Evolutionary conservation across 257 asterid species (phyloP).

Genomic region (Solanum clarkiae): DNA sequence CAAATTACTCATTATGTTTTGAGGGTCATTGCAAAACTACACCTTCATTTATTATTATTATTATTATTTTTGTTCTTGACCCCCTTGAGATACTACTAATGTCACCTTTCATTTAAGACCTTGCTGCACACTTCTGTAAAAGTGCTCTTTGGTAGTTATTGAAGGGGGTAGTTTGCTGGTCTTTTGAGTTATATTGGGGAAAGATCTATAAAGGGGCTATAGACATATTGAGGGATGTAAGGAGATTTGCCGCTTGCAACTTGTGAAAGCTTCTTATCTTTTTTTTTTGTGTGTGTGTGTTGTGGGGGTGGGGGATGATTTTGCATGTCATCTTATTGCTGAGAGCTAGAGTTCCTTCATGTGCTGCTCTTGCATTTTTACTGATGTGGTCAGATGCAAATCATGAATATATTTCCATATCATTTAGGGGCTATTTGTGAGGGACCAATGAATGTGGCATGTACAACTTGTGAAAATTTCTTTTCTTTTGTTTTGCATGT

Average conservation of each 20-base stretch:
- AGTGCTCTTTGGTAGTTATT: neutral
- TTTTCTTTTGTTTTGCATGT: neutral
- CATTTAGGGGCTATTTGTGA: conserved; percentile 42
- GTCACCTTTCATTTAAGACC: neutral
- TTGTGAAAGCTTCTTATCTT: neutral
- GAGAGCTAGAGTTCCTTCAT: neutral
- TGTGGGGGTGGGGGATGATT: neutral
- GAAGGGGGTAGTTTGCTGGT: neutral
- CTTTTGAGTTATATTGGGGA: neutral
- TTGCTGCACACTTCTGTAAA: neutral
- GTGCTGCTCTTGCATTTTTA: neutral
- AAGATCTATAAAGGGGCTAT: neutral
- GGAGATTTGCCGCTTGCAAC: neutral
- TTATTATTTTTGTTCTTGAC: neutral
- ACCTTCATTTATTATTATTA: neutral
- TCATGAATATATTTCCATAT: conserved; percentile 7
- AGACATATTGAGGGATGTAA: neutral
- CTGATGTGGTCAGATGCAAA: neutral
- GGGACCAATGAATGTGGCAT: conserved; percentile 23
- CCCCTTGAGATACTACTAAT: neutral
- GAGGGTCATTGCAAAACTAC: neutral
- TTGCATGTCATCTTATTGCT: neutral
- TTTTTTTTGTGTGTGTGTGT: neutral
- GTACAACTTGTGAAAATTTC: neutral
- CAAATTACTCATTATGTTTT: neutral